Base-by-base conservation (phyloP, 495 filamentous ascomycete species). In the Podospora fimiseda region DNA sequence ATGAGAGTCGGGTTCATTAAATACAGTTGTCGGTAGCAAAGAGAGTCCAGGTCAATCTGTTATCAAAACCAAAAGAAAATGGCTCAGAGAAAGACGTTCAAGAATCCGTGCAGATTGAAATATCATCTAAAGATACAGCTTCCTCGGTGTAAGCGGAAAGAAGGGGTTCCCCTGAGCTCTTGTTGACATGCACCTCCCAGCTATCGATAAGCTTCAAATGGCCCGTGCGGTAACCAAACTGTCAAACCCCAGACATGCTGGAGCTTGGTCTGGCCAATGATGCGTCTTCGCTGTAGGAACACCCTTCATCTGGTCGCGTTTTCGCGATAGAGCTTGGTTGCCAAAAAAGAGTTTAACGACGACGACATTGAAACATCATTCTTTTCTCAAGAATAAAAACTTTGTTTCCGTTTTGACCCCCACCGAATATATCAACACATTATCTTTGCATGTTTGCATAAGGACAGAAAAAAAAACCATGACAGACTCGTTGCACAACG, bases 401-500 rank as follows among this genome's bases (percentile, higher is more conserved):
- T n/a, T n/a, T n/a, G n/a, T n/a, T n/a, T n/a, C n/a, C n/a, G n/a
- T n/a, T n/a, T n/a, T n/a, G n/a, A n/a, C n/a, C n/a, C n/a, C n/a
- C n/a, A n/a, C n/a, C n/a, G n/a, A n/a, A n/a, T n/a, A n/a, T n/a
- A n/a, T n/a, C n/a, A n/a, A n/a, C n/a, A n/a, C n/a, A n/a, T n/a
- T n/a, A n/a, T n/a, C n/a, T 42, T 49, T 55, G n/a, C 45, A 49
- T 36, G 20, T 33, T 23, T 20, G 37, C 44, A n/a, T 14, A 9
- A n/a, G n/a, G n/a, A n/a, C n/a, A n/a, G n/a, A n/a, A 47, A n/a
- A 13, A 38, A 47, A 36, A 37, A 55, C 43, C 16, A 90, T 91
- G 87, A 77, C 83, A 45, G 89, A 95, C 69, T 86, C 84, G 55
- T 84, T 95, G 48, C 91, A 92, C 75, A 97, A 97, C 74, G 91